phyloP scores from a whole-genome alignment of 306 rosid species.

The Dalbergia cochinchinensis region DNA sequence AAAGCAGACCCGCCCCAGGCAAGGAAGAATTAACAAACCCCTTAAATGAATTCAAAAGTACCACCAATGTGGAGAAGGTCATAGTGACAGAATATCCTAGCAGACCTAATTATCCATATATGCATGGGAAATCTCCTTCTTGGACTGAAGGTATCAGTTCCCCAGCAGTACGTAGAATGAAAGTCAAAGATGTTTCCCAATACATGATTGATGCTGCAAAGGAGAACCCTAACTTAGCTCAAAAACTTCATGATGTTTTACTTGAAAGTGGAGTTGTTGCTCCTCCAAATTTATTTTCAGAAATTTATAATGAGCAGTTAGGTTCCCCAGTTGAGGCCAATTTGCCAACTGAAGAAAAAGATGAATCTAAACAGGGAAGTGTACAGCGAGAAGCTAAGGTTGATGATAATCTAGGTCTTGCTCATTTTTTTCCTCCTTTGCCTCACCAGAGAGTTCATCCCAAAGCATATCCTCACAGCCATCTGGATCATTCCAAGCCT shows the following conservation, averaged over 20 bases:
- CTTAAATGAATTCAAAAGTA: slow-evolving; percentile 43
- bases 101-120: slow-evolving; percentile 65
- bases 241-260: slow-evolving; percentile 91
- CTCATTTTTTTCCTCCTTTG: slow-evolving; percentile 77
- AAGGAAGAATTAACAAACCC: slow-evolving; percentile 62
- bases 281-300: slow-evolving; percentile 90
- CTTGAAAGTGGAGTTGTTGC: slow-evolving; percentile 98
- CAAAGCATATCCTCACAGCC: slow-evolving; percentile 67
- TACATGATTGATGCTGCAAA: slow-evolving; percentile 99
- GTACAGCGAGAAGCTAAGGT: slow-evolving; percentile 50
- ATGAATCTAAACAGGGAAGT: slow-evolving; percentile 51
- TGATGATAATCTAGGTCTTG: slow-evolving; percentile 51
- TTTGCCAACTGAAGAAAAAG: slow-evolving; percentile 57
- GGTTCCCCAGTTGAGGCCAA: slow-evolving; percentile 58
- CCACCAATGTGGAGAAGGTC: slow-evolving; percentile 57
- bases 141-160: slow-evolving; percentile 99
- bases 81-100: slow-evolving; percentile 56
- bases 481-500: slow-evolving; percentile 60
- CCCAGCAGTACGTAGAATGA: slow-evolving; percentile 88
- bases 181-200: slow-evolving; percentile 93
- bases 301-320: slow-evolving; percentile 70
- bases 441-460: slow-evolving; percentile 61
- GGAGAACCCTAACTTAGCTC: slow-evolving; percentile 93
- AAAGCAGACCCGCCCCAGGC: slow-evolving; percentile 41
- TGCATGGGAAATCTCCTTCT: slow-evolving; percentile 90